Base-by-base conservation (phyloP, 2,329 filamentous ascomycete genomes). In the Ophiostoma triangulosporum region DNA sequence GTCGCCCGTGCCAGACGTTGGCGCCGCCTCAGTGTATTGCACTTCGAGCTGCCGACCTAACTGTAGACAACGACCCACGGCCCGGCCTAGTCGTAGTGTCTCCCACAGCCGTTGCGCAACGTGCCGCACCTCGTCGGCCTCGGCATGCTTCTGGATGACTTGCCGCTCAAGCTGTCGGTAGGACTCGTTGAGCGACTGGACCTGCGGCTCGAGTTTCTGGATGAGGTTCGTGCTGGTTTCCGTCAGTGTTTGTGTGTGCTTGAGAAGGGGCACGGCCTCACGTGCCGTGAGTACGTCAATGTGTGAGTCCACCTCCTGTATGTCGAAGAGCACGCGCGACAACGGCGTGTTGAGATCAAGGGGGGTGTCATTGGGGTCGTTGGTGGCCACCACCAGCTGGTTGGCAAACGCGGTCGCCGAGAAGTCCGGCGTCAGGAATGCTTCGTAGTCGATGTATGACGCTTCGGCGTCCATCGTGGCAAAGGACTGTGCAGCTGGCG, bases 401-500 rank as follows among this genome's bases (percentile, higher is more conserved):
- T 97, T 96, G 62, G 93, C 91, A 64, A 97, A 96, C 15, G 77
- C 70, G 20, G 85, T 75, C 6, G 91, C 80, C 22, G 83, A 86
- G 72, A 98, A 98, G 57, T 78, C 73, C 11, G 89, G 86, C 49
- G 84, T 80, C 59, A 96, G 79, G 63, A 98, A 95, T 58, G 87
- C 78, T 66, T 95, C 88, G 70, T 95, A 95, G 77, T 97, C 90
- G 64, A 98, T 90, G 70, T 98, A 98, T 8, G 88, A 93, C 38
- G 83, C 77, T 45, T 78, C 75, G 54, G 74, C 70, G 50, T 65
- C 61, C 26, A 46, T 46, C 7, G 24, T n/a, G 40, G 53, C 63
- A 61, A 54, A 61, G 59, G 38, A 64, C 64, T 65, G 68, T 68
- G 26, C 50, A 55, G 3, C 3, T 4, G 26, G 22, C 3, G 29